phyloP scores from a whole-genome alignment of 2,329 filamentous ascomycete genomes.

The Zymoseptoria crescenta region DNA sequence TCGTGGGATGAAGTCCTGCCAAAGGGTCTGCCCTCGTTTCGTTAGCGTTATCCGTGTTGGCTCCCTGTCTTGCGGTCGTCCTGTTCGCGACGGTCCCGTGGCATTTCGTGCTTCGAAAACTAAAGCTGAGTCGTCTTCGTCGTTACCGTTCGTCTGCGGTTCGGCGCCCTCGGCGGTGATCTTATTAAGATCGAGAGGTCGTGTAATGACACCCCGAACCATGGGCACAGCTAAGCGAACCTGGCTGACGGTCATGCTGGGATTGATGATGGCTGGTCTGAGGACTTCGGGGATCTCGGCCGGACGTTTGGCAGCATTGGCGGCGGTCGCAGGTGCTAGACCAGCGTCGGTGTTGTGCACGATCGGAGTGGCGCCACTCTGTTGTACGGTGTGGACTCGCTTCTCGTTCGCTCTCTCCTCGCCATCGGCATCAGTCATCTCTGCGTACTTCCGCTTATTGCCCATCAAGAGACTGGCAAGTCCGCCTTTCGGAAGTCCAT shows the following conservation, averaged over 20 bases:
- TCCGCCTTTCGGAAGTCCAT: constrained; percentile 84
- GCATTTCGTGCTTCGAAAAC: constrained; percentile 88
- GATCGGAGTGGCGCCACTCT: constrained; percentile 61
- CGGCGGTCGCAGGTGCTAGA: constrained; percentile 63
- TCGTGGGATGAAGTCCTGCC: constrained; percentile 88
- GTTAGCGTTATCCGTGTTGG: constrained; percentile 76
- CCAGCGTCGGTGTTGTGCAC: constrained; percentile 71
- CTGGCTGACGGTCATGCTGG: constrained; percentile 72
- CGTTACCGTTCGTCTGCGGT: constrained; percentile 36
- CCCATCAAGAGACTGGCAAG: constrained; percentile 78
- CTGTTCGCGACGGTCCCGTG: constrained; percentile 50
- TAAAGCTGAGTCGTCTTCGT: constrained; percentile 54
- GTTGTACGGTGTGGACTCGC: constrained; percentile 50
- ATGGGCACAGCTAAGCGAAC: constrained; percentile 81
- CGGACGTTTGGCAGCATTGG: constrained; percentile 40
- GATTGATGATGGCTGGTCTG: constrained; percentile 78
- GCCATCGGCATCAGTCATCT: constrained; percentile 66
- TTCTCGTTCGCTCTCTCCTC: constrained; percentile 60
- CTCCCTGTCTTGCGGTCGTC: constrained; percentile 59
- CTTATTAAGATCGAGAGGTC: constrained; percentile 64
- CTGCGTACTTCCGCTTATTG: constrained; percentile 79
- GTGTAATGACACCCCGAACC: constrained; percentile 71
- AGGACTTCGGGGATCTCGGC: constrained; percentile 67
- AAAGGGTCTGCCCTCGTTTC: constrained; percentile 71
- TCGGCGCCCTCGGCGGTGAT: constrained; percentile 34